Evolutionary conservation across 495 filamentous ascomycete species (phyloP), one percentile per base, ranked within the genome.

Genomic region (Penicillium diatomitis): DNA sequence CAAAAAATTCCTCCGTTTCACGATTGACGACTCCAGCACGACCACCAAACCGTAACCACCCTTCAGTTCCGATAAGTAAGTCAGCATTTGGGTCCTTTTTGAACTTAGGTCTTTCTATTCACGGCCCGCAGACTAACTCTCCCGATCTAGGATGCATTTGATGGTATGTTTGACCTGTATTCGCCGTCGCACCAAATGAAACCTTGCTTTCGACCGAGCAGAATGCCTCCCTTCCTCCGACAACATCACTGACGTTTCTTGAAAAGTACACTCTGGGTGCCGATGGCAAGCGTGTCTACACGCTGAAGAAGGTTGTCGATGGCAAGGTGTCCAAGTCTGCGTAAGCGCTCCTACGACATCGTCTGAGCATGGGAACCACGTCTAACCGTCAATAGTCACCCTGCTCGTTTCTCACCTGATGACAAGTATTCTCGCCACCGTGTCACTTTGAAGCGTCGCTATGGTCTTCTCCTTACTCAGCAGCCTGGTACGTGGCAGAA

Each of bases 341-440:
- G 53, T 56, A 56, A 42, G 49, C n/a, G 20, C 30, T 37, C 30
- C 35, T 38, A 8, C 7, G 8, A 8, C 36, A n/a, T 7, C 30
- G 6, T 10, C 28, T 11, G 38, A 2, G 6, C 32, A 2, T 38
- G 4, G 8, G 28, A 2, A 8, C 33, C 43, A 6, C 35, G 32
- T 35, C 53, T 56, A 8, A 56, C 43, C 28, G 7, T 20, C 9
- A 35, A 43, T 39, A 56, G 53, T 36, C 92, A 98, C 78, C 92
- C 94, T 20, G 94, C 94, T 40, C 77, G 94, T 51, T 98, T 96
- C 76, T 92, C 88, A 34, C 92, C 92, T 50, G 92, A 98, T 73
- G 92, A 98, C 75, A 94, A 92, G 73, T 95, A 91, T 74, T 96
- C 90, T 55, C 82, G 81, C 53, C 89, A 98, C 71, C 82, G 92